phyloP scores from a whole-genome alignment of 2,329 filamentous ascomycete species.

The Fusarium circinatum region DNA sequence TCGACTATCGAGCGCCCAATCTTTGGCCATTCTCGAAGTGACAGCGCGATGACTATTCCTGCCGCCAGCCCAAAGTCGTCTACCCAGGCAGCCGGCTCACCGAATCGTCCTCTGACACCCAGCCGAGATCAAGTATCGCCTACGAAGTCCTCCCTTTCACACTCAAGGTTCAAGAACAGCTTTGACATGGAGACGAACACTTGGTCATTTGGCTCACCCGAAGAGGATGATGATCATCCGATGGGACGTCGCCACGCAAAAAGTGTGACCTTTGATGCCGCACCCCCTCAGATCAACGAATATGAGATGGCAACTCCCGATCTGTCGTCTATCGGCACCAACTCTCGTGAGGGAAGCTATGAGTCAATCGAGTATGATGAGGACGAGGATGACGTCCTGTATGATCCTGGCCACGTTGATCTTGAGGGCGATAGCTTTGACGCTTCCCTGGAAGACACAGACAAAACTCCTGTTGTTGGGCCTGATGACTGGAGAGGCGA shows the following conservation, averaged over 20 bases:
- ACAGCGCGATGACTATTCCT: slow-evolving; percentile 68
- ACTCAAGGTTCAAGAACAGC: slow-evolving; percentile 70
- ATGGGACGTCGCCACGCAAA: slow-evolving; percentile 85
- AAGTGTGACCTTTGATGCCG: slow-evolving; percentile 96
- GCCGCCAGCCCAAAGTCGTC: slow-evolving; percentile 63
- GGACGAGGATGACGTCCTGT: slow-evolving; percentile 69
- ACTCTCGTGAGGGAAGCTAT: slow-evolving; percentile 92
- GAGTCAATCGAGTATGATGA: slow-evolving; percentile 84
- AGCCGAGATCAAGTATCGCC: slow-evolving; percentile 81
- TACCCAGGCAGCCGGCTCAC: slow-evolving; percentile 49
- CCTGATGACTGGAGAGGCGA: slow-evolving; percentile 95
- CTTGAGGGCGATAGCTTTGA: slow-evolving; percentile 88
- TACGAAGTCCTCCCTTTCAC: slow-evolving; percentile 87
- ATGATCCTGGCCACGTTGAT: slow-evolving; percentile 63
- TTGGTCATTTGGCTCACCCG: slow-evolving; percentile 73
- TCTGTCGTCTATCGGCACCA: slow-evolving; percentile 89
- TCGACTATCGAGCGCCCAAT: slow-evolving; percentile 56
- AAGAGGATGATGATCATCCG: slow-evolving; percentile 68
- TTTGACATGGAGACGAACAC: slow-evolving; percentile 76
- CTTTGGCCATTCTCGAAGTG: slow-evolving; percentile 60
- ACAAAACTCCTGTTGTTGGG: slow-evolving; percentile 97
- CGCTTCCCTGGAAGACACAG: slow-evolving; percentile 91
- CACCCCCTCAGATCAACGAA: slow-evolving; percentile 93
- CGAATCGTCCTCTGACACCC: slow-evolving; percentile 57
- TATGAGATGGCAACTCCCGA: slow-evolving; percentile 98